Evolutionary conservation across 2,329 filamentous ascomycete genomes (phyloP).

Genomic region (Colletotrichum destructivum): DNA sequence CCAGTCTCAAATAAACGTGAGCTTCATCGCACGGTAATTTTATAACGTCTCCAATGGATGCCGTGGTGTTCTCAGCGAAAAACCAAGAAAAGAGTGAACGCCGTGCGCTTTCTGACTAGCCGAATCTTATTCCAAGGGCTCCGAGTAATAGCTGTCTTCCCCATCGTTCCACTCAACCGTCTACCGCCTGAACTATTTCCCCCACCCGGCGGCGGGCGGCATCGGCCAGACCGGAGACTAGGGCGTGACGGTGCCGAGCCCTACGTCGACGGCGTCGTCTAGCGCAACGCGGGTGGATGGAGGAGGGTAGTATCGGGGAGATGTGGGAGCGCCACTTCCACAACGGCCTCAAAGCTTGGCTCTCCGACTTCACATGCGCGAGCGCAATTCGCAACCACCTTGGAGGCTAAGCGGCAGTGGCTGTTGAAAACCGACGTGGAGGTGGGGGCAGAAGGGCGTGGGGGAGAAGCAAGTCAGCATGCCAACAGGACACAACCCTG

Average conservation of each 20-base stretch:
- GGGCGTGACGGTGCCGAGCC: background rate
- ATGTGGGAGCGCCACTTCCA: conserved; percentile 4
- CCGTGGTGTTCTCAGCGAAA: no score
- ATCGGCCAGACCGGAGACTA: background rate
- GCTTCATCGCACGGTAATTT: no score
- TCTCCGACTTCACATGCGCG: conserved; percentile 26
- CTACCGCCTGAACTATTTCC: no score
- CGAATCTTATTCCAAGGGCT: no score
- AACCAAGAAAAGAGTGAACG: no score
- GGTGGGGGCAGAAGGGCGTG: background rate
- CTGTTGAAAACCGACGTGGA: background rate
- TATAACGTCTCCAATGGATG: no score
- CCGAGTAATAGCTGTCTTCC: no score
- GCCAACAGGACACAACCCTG: conserved; percentile 29
- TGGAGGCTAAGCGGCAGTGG: background rate
- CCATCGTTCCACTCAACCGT: no score
- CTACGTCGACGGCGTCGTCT: background rate
- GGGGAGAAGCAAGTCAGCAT: background rate
- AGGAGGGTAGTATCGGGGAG: conserved; percentile 4
- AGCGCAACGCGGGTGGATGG: background rate
- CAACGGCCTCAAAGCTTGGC: conserved; percentile 5
- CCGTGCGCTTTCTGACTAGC: no score
- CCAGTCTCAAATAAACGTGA: no score
- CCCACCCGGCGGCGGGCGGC: conserved; percentile 4
- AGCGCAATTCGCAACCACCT: background rate